Percentiles rank a stretch among this genome's conserved stretches.
Evolutionary conservation across 345 rosid species (phyloP).

Genomic region (Eucalyptus dawsonii): DNA sequence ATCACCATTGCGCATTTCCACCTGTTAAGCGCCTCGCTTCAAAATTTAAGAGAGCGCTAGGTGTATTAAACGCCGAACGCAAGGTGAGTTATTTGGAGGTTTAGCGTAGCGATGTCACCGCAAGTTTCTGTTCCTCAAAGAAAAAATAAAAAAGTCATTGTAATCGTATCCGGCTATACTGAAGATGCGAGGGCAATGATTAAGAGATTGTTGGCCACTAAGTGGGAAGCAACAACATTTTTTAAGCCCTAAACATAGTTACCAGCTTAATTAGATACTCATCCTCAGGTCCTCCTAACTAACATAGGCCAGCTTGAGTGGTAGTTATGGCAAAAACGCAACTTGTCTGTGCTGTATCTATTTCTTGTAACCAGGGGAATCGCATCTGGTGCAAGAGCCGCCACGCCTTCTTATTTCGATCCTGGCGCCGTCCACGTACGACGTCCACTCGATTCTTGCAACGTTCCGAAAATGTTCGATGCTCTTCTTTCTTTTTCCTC

Average conservation of each 20-base stretch:
- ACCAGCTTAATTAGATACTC: background rate
- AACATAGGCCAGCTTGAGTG: background rate
- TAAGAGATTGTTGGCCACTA: background rate
- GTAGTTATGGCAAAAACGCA: background rate
- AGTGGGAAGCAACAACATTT: background rate
- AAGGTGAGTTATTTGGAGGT: too few relatives aligned
- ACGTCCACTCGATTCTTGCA: background rate
- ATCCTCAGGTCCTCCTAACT: background rate
- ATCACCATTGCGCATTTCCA: too few relatives aligned
- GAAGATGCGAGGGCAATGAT: background rate
- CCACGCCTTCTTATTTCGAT: background rate
- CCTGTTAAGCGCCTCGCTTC: too few relatives aligned
- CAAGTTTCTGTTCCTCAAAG: too few relatives aligned
- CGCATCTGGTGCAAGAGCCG: background rate
- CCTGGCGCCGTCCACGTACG: background rate
- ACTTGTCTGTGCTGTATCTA: background rate
- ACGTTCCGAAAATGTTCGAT: background rate
- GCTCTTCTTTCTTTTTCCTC: background rate
- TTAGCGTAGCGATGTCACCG: too few relatives aligned
- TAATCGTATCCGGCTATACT: background rate
- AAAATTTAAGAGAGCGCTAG: too few relatives aligned
- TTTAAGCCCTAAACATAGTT: background rate
- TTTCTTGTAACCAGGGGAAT: background rate
- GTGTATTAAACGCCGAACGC: too few relatives aligned
- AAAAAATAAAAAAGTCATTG: too few relatives aligned